A percentile compares a stretch with the other conserved stretches of the same genome.
Conservation (phyloP, 2,329 filamentous ascomycete species). For the Botrytis fabae region DNA sequence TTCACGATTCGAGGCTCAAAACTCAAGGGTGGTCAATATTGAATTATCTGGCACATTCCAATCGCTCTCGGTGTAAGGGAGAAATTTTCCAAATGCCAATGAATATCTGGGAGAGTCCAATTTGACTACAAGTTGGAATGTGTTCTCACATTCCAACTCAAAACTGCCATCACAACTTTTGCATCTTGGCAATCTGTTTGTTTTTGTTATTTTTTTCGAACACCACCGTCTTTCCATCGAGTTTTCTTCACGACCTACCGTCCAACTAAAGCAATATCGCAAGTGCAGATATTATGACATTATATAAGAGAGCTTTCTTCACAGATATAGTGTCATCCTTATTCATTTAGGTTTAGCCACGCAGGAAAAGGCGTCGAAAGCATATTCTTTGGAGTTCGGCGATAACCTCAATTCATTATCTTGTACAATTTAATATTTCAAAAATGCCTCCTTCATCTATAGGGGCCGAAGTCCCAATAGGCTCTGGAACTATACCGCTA, state of each 20-base stretch:
- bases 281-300: slow-evolving; percentile 14
- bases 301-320: not conserved
- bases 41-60: not conserved
- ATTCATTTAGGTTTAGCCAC: not conserved
- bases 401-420: not conserved
- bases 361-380: not conserved
- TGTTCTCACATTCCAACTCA: not conserved
- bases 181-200: slow-evolving; percentile 1
- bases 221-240: not conserved
- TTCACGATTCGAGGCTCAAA: too few species aligned
- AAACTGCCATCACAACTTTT: not conserved
- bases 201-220: not conserved
- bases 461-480: slow-evolving; percentile 10
- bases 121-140: not conserved
- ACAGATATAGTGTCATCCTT: not conserved
- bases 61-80: not conserved
- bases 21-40: not conserved
- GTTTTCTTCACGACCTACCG: not conserved
- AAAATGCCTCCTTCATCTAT: slow-evolving; percentile 16
- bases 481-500: not conserved
- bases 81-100: slow-evolving; percentile 7
- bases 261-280: not conserved
- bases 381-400: not conserved
- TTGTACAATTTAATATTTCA: not conserved
- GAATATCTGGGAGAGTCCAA: not conserved